Evolutionary conservation across 345 rosid genomes (phyloP).

Genomic region (Laguncularia racemosa): DNA sequence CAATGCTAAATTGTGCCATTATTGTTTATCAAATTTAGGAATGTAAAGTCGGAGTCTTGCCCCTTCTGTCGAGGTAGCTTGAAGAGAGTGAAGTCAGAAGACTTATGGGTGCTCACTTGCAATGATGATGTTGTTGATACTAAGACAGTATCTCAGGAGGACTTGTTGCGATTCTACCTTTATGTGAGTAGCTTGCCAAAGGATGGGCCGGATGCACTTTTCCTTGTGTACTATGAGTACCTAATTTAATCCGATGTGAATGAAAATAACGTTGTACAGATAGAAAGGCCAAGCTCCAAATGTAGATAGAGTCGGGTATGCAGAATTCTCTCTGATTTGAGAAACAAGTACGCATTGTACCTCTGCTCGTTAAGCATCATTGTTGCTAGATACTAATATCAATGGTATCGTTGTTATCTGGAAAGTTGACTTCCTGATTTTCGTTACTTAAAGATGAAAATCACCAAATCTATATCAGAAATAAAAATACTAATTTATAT

Average conservation of each 20-base stretch:
- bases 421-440: neutral
- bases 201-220: conserved; percentile 72
- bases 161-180: conserved; percentile 66
- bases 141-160: conserved; percentile 59
- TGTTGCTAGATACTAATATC: neutral
- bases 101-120: conserved; percentile 90
- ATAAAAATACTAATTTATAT: no score
- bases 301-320: conserved; percentile 53
- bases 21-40: conserved; percentile 40
- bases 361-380: neutral
- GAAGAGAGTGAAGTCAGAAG: conserved; percentile 92
- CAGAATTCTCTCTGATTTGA: conserved; percentile 11
- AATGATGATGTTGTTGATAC: conserved; percentile 74
- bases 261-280: conserved; percentile 41
- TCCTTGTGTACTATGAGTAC: conserved; percentile 78
- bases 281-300: conserved; percentile 32
- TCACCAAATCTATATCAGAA: no score
- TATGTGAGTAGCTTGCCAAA: conserved; percentile 74
- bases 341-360: conserved; percentile 13
- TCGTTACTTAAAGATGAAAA: no score
- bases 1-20: neutral
- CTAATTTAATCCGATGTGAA: conserved; percentile 41
- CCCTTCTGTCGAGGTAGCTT: conserved; percentile 95
- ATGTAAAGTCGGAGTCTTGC: conserved; percentile 84
- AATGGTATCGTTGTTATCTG: no score